Evolutionary conservation across 768 basidiomycete genomes (phyloP), one percentile per base, ranked within the genome.

Genomic region (Macrolepiota fuliginosa): DNA sequence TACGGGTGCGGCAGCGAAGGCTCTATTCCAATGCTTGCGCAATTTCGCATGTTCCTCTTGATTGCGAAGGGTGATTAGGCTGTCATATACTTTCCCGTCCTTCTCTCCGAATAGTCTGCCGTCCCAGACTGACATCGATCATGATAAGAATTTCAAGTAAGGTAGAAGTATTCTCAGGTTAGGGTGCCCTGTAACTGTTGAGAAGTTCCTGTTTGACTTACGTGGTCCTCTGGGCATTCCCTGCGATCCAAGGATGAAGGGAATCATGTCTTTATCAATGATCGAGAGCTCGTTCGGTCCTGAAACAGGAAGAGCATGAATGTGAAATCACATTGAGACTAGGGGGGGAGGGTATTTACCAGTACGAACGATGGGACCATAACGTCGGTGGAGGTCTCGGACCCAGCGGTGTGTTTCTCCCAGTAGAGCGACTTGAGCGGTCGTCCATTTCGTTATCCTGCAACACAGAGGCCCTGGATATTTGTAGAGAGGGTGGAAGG

Each of bases 251-350:
- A 84, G 72, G 52, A 84, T 67, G 12, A 77, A 73, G 0, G 69
- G 68, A 32, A 84, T 75, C 32, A 74, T 74, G 9, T 78, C 73
- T 4, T 70, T 72, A 29, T 81, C 76, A 39, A 76, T 68, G 35
- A 85, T 75, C 0, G 81, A 83, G 3, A 85, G 63, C 53, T 84
- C 84, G 54, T 85, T 85, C 2, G 81, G 84, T 36, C 79, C 82
- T 83, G 55, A 24, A 45, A n/a, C 11, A 27, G 15, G 39, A 42
- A 24, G 7, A 37, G 54, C 15, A 24, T 24, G 27, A 25, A 58
- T 60, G 40, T 62, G 27, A 69, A 66, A 2, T 65, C 68, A 22
- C 22, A 4, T 11, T 25, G 70, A 64, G 15, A 70, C 25, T 32
- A 32, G 29, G 3, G 9, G 66, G 61, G 25, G 69, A 69, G 7